Evolutionary conservation across 2,329 filamentous ascomycete species (phyloP), one percentile per base, ranked within the genome.

Genomic region (Colletotrichum limetticola): DNA sequence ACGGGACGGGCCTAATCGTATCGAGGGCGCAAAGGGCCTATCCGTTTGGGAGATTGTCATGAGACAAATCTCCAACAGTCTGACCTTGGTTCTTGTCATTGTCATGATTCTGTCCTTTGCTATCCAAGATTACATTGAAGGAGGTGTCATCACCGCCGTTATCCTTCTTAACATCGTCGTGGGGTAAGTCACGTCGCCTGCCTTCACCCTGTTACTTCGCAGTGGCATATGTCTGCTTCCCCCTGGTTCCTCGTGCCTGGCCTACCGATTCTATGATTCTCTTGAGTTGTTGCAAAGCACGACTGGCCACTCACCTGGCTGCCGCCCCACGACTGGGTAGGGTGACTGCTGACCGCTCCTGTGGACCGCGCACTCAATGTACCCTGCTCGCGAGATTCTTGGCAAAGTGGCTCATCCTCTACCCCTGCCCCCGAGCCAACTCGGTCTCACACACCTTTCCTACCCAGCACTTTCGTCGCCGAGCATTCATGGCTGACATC

Each of bases 21-120:
- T 94, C 85, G 90, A 92, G 83, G 90, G 90, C 83, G 90, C 91
- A 86, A 90, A 92, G 84, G 90, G 91, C 82, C 84, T 92, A 84
- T 94, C 92, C 82, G 79, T 92, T 83, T 93, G 91, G 90, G 90
- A 92, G 84, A 93, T 94, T 85, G 88, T 94, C 84, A 83, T 94
- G 83, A 92, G 92, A 80, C 92, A 94, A 85, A 89, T 94, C 77
- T 93, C 92, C 76, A 94, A 94, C 85, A 93, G 92, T 84, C 85
- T 94, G 83, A 94, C 92, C 75, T 86, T 93, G 80, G 91, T 94
- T 75, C 90, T 95, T 77, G 86, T 95, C 76, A 90, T 94, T 78
- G 93, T 93, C 78, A 94, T 94, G 90, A 91, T 90, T 72, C 84
- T 91, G 72, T 91, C 89, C 61, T 93, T 92, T 83, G 89, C 87